Conservation (phyloP, 768 basidiomycete species). For the Cystofilobasidium macerans region DNA sequence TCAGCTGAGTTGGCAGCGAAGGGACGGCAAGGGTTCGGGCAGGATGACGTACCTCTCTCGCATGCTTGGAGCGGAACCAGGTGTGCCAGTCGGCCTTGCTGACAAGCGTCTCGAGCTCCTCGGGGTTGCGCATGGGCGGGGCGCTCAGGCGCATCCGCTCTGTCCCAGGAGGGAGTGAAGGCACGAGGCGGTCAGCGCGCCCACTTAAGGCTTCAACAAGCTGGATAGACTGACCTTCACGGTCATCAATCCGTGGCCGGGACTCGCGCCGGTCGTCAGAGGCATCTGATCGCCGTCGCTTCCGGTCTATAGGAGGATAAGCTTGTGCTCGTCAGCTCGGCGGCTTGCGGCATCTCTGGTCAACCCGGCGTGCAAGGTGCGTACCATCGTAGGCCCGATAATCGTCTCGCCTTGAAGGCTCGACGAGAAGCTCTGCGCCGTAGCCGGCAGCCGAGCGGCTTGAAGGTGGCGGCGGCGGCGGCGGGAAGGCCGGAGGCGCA, state of each 20-base stretch:
- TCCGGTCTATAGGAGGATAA: conserved; percentile 45
- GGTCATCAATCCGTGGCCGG: conserved; percentile 61
- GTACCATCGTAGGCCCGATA: conserved; percentile 6
- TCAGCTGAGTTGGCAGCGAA: conserved; percentile 48
- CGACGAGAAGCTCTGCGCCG: neutral
- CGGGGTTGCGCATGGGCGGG: conserved; percentile 51
- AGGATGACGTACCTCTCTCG: conserved; percentile 45
- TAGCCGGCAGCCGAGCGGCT: neutral
- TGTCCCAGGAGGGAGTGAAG: conserved; percentile 32
- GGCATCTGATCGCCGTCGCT: conserved; percentile 65
- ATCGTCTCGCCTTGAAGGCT: conserved; percentile 1
- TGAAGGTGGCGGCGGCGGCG: conserved; percentile 1
- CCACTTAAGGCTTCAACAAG: conserved; percentile 9
- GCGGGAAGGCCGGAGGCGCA: conserved; percentile 10
- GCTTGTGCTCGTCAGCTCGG: neutral
- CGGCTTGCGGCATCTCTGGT: neutral
- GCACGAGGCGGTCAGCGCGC: conserved; percentile 20
- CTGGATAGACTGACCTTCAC: conserved; percentile 24
- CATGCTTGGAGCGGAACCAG: conserved; percentile 46
- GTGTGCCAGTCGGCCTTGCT: conserved; percentile 39
- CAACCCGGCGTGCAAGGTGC: neutral
- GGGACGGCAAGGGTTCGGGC: conserved; percentile 69
- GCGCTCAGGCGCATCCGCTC: conserved; percentile 58
- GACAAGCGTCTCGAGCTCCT: conserved; percentile 47
- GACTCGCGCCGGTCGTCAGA: conserved; percentile 58